Percentiles rank a stretch among this genome's conserved stretches.
phyloP scores from a whole-genome alignment of 2,329 filamentous ascomycete genomes.

The Meredithiella fracta region DNA sequence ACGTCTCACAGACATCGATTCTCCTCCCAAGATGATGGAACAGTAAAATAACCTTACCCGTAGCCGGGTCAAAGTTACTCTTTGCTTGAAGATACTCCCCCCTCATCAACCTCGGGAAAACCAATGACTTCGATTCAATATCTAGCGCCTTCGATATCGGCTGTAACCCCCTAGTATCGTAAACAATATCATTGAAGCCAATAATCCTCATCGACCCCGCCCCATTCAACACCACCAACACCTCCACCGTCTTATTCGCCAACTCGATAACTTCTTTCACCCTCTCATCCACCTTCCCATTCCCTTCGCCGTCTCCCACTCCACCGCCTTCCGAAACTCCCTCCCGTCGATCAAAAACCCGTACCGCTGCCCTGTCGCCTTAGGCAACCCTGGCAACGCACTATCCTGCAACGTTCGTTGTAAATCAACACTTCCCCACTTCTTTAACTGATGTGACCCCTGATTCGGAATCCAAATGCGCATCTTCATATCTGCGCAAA shows the following conservation, averaged over 20 bases:
- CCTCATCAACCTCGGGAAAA: conserved; percentile 22
- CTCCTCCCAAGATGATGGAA: conserved; percentile 74
- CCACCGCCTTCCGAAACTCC: conserved; percentile 62
- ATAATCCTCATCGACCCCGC: conserved; percentile 77
- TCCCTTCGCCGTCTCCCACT: conserved; percentile 52
- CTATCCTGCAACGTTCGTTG: conserved; percentile 46
- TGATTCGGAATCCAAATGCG: conserved; percentile 73
- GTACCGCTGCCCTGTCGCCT: conserved; percentile 32
- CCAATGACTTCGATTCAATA: conserved; percentile 35
- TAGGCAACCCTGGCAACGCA: conserved; percentile 17
- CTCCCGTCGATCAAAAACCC: conserved; percentile 70
- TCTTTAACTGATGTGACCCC: conserved; percentile 47
- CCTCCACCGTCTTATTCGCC: conserved; percentile 69
- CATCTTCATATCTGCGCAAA: conserved; percentile 64
- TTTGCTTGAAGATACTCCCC: background rate
- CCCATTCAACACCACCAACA: conserved; percentile 75
- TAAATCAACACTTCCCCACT: conserved; percentile 72
- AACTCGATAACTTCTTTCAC: conserved; percentile 57
- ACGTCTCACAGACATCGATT: conserved; percentile 65
- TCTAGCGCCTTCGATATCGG: background rate
- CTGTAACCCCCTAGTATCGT: conserved; percentile 34
- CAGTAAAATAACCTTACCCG: conserved; percentile 35
- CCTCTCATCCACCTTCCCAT: background rate
- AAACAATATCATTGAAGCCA: conserved; percentile 72
- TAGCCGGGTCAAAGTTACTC: background rate